Evolutionary conservation across 2,329 filamentous ascomycete species (phyloP).

Genomic region (Penicillium paneum): DNA sequence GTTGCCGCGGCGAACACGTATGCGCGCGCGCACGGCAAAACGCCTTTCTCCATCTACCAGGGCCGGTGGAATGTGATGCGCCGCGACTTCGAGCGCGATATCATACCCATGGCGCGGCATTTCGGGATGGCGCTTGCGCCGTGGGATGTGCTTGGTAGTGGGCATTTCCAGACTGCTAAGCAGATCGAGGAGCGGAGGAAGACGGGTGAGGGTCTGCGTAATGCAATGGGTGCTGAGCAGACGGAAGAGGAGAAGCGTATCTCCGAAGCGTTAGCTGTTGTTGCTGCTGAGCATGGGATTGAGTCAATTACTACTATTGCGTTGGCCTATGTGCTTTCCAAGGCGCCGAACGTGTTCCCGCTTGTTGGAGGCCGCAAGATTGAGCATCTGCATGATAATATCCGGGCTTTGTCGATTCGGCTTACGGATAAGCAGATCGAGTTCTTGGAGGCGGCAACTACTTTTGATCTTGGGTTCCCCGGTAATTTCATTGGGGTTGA

Average conservation of each 20-base stretch:
- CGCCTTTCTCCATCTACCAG: constrained; percentile 41
- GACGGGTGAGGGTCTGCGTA: constrained; percentile 42
- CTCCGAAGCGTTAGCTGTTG: constrained; percentile 57
- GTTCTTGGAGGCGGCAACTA: constrained; percentile 60
- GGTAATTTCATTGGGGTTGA: constrained; percentile 52
- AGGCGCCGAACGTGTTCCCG: constrained; percentile 70
- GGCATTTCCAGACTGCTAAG: constrained; percentile 51
- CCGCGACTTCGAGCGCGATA: constrained; percentile 43
- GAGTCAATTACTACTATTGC: constrained; percentile 61
- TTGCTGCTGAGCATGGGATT: constrained; percentile 57
- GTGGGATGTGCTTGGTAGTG: constrained; percentile 58
- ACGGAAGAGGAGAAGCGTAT: constrained; percentile 52
- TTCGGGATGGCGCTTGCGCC: constrained; percentile 51
- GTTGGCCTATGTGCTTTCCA: constrained; percentile 71
- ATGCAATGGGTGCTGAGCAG: constrained; percentile 29
- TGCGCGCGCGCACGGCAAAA: constrained; percentile 39
- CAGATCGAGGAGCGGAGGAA: constrained; percentile 47
- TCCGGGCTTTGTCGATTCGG: constrained; percentile 32
- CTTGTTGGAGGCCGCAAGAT: constrained; percentile 69
- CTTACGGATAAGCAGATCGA: constrained; percentile 62
- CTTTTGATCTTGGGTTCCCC: constrained; percentile 67
- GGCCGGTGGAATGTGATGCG: constrained; percentile 41
- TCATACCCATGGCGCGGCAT: constrained; percentile 42
- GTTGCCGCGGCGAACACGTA: constrained; percentile 41
- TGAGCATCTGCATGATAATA: constrained; percentile 56